Base-by-base conservation (phyloP, 2,329 filamentous ascomycete genomes). In the Gnomoniopsis smithogilvyi region DNA sequence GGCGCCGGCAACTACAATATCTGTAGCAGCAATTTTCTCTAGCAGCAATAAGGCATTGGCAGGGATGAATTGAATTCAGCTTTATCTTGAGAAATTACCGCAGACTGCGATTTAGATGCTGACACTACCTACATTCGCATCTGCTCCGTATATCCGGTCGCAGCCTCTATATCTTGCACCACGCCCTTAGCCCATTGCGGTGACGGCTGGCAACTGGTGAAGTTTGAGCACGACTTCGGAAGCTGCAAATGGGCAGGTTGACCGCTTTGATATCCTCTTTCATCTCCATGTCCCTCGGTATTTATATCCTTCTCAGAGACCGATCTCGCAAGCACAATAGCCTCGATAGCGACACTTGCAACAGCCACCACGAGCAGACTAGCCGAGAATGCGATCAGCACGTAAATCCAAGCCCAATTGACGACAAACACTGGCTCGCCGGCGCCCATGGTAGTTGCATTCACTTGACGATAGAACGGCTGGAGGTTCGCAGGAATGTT, bases 91-190 rank as follows among this genome's bases (percentile, higher is more conserved):
- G 8, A 30, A 30, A 4, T 8, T 4, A 30, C 26, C 10, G 30
- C 11, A 8, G n/a, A 33, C 24, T 21, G 24, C 26, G 8, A 8
- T 30, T 8, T 30, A 30, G 8, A 30, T 30, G 8, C 33, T 6
- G 15, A 1, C 15, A 6, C 17, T 50, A 56, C 6, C 46, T 17
- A 34, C 45, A 34, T 14, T 21, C 36, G 12, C 19, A 47, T 24
- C n/a, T 30, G 15, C 3, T 41, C 48, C 22, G 12, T 15, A 14
- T 11, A 6, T 46, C 48, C 48, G 4, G 24, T 17, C 17, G 43
- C 49, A 26, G 17, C 22, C 38, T 64, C 61, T 12, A 62, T 62
- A 34, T 65, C 64, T 47, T 64, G 60, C 58, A 64, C 63, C 63
- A 63, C 62, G 14, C 57, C 51, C n/a, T 58, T 56, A 2, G 30